phyloP scores from a whole-genome alignment of 2,329 filamentous ascomycete species.

The Pyrenochaeta sp. region DNA sequence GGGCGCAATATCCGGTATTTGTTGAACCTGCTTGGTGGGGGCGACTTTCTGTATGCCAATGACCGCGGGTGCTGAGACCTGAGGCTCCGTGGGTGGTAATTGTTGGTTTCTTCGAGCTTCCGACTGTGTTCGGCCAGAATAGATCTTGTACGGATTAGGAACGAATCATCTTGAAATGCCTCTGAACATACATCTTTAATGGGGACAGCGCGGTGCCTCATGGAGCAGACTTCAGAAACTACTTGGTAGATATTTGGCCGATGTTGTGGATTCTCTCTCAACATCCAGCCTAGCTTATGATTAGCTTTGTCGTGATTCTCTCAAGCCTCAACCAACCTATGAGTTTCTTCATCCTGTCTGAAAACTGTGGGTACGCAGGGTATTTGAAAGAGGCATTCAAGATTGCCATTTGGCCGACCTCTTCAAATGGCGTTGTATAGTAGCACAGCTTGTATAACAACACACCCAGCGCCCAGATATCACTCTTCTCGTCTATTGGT shows the following conservation, averaged over 20 bases:
- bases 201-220: conserved; percentile 86
- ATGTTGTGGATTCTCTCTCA: conserved; percentile 79
- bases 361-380: conserved; percentile 86
- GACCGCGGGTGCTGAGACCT: conserved; percentile 63
- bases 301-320: conserved; percentile 17
- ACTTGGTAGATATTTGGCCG: conserved; percentile 96
- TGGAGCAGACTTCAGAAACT: conserved; percentile 81
- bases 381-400: conserved; percentile 95
- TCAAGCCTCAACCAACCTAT: conserved; percentile 72
- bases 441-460: conserved; percentile 98
- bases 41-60: conserved; percentile 84
- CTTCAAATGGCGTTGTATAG: conserved; percentile 98
- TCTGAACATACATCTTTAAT: conserved; percentile 76
- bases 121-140: conserved; percentile 64
- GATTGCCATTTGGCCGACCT: conserved; percentile 96
- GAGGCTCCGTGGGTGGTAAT: conserved; percentile 63
- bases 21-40: conserved; percentile 72
- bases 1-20: conserved; percentile 87
- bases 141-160: conserved; percentile 53
- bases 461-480: conserved; percentile 97
- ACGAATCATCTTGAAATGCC: neutral
- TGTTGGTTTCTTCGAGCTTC: conserved; percentile 69
- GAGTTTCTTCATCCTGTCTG: conserved; percentile 84
- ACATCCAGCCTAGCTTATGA: conserved; percentile 77
- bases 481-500: conserved; percentile 97